Evolutionary conservation across 129 eudicot genomes (phyloP).

Genomic region (Logfia minima): DNA sequence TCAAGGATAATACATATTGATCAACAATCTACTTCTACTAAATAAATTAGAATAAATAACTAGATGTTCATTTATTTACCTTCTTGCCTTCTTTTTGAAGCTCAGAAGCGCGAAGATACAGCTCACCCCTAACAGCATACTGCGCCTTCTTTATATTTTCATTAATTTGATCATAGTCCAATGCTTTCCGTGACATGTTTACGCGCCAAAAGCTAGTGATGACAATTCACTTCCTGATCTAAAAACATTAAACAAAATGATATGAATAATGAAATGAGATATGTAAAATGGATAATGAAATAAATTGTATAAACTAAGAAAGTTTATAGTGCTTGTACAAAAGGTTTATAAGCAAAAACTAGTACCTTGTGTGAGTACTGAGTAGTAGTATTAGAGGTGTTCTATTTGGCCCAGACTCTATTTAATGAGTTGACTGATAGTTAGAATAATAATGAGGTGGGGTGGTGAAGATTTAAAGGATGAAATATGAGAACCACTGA

Average conservation of each 20-base stretch:
- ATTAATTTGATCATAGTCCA: slow-evolving; percentile 79
- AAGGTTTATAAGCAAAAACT: neutral
- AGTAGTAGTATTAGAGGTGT: neutral
- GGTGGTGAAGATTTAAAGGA: slow-evolving; percentile 15
- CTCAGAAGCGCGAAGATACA: slow-evolving; percentile 98
- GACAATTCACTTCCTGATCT: neutral
- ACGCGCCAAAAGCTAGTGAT: neutral
- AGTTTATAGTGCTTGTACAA: neutral
- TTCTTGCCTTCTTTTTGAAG: slow-evolving; percentile 98
- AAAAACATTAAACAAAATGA: too few relatives aligned
- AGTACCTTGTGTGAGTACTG: neutral
- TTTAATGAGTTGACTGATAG: neutral
- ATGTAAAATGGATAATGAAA: neutral
- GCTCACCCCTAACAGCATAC: slow-evolving; percentile 97
- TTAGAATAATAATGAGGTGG: neutral
- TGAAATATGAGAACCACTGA: slow-evolving; percentile 60
- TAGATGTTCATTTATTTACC: slow-evolving; percentile 38
- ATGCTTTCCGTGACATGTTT: slow-evolving; percentile 57
- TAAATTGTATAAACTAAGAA: neutral
- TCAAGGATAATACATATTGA: neutral
- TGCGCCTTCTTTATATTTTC: slow-evolving; percentile 96
- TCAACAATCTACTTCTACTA: neutral
- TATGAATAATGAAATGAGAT: too few relatives aligned
- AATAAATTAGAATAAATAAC: neutral
- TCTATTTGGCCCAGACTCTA: neutral